A percentile compares a stretch with the other conserved stretches of the same genome.
Conservation (phyloP, 1,284 basidiomycete species). For the Calocybe gambosa region DNA sequence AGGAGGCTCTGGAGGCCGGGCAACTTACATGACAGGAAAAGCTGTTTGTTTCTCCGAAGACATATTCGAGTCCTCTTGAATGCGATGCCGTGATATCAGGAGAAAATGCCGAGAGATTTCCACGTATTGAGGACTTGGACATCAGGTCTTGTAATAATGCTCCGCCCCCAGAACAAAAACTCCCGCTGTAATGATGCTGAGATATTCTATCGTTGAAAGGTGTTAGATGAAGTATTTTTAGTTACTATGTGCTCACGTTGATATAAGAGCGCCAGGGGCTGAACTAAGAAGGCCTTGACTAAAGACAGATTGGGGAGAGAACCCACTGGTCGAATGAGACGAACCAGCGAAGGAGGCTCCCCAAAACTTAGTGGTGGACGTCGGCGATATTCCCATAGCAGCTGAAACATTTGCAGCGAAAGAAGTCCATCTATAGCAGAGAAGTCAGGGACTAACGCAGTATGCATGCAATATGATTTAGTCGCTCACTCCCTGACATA, state of each 20-base stretch:
- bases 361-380: slow-evolving; percentile 39
- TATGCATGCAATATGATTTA: not conserved
- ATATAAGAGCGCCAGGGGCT: slow-evolving; percentile 32
- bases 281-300: slow-evolving; percentile 35
- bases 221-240: not conserved
- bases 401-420: slow-evolving; percentile 31
- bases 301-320: slow-evolving; percentile 53
- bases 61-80: slow-evolving; percentile 44
- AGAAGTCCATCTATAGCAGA: slow-evolving; percentile 26
- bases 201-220: slow-evolving; percentile 40
- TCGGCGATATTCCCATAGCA: slow-evolving; percentile 21
- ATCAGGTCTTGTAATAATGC: slow-evolving; percentile 52
- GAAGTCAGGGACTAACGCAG: not conserved
- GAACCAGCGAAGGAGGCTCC: slow-evolving; percentile 47
- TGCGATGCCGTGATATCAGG: slow-evolving; percentile 47
- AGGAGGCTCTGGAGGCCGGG: not conserved
- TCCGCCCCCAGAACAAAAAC: slow-evolving; percentile 45
- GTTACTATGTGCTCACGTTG: slow-evolving; percentile 25
- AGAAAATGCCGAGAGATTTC: slow-evolving; percentile 48
- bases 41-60: slow-evolving; percentile 58
- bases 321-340: slow-evolving; percentile 37
- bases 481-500: slow-evolving; percentile 47
- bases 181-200: slow-evolving; percentile 57
- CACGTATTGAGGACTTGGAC: slow-evolving; percentile 51
- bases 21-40: slow-evolving; percentile 37